Conservation (phyloP, 2,329 filamentous ascomycete genomes). For the Aspergillus niger region DNA sequence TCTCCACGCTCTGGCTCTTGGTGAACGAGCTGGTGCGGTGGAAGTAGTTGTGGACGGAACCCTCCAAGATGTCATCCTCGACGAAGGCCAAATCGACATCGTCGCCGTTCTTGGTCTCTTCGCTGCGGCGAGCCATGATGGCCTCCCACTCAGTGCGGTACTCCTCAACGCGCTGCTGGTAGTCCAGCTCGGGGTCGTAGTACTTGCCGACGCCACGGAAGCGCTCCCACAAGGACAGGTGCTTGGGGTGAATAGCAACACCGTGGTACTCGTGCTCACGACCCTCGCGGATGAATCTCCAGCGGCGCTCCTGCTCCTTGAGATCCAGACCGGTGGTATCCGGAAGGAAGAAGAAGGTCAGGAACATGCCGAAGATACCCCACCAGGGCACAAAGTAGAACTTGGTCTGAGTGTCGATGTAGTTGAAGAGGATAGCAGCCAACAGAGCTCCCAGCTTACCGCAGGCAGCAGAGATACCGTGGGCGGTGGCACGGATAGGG, state of each 20-base stretch:
- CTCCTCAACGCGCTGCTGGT: slow-evolving; percentile 7
- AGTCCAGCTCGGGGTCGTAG: slow-evolving; percentile 8
- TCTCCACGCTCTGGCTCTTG: neutral
- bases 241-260: slow-evolving; percentile 3
- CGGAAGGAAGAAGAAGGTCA: slow-evolving; percentile 4
- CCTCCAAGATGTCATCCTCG: neutral
- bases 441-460: slow-evolving; percentile 86
- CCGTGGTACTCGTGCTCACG: slow-evolving; percentile 8
- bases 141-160: slow-evolving; percentile 7
- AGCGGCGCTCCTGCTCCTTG: slow-evolving; percentile 8
- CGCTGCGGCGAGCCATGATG: slow-evolving; percentile 2
- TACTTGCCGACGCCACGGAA: slow-evolving; percentile 6
- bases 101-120: slow-evolving; percentile 1
- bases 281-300: neutral
- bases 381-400: slow-evolving; percentile 9
- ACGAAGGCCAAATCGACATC: neutral
- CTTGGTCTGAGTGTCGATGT: slow-evolving; percentile 9
- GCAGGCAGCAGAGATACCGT: slow-evolving; percentile 88
- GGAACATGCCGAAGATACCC: neutral
- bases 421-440: slow-evolving; percentile 46
- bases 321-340: slow-evolving; percentile 8
- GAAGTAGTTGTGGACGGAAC: slow-evolving; percentile 7
- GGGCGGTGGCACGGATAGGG: slow-evolving; percentile 84
- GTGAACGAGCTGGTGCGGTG: slow-evolving; percentile 2
- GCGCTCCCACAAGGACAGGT: slow-evolving; percentile 10